Evolutionary conservation across 2,329 filamentous ascomycete species (phyloP).

Genomic region (Phialocephala sp.): DNA sequence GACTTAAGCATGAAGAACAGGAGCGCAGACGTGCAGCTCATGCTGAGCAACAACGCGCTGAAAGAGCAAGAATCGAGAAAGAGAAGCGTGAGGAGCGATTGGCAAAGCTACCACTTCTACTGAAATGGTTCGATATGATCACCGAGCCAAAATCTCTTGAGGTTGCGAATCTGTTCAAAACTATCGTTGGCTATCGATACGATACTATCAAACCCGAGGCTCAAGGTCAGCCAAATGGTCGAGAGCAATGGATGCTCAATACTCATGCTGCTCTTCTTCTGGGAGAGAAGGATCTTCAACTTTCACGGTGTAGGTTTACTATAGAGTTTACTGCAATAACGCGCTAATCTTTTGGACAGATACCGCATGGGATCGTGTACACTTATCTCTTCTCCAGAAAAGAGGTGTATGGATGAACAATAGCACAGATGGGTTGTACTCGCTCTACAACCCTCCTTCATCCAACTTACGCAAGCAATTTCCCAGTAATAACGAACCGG

Average conservation of each 20-base stretch:
- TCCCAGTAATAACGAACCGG: conserved; percentile 42
- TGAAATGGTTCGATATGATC: conserved; percentile 64
- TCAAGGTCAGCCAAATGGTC: conserved; percentile 59
- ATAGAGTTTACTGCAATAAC: conserved; percentile 11
- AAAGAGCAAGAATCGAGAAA: conserved; percentile 53
- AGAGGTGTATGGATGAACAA: conserved; percentile 58
- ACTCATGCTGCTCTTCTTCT: conserved; percentile 67
- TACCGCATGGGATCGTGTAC: conserved; percentile 62
- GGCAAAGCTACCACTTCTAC: conserved; percentile 62
- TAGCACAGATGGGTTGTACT: conserved; percentile 61
- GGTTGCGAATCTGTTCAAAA: conserved; percentile 60
- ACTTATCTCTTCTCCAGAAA: conserved; percentile 61
- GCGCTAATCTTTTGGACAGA: conserved; percentile 48
- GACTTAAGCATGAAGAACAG: conserved; percentile 47
- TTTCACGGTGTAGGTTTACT: conserved; percentile 61
- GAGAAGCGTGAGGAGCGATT: conserved; percentile 61
- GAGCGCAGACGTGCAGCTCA: conserved; percentile 39
- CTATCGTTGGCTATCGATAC: conserved; percentile 65
- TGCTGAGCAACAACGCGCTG: conserved; percentile 53
- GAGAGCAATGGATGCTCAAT: conserved; percentile 71
- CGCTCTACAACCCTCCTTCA: conserved; percentile 56
- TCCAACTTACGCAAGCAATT: conserved; percentile 58
- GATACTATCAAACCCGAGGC: conserved; percentile 64
- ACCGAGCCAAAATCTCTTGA: conserved; percentile 56
- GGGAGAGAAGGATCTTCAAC: conserved; percentile 66